Evolutionary conservation across 2,329 filamentous ascomycete genomes (phyloP).

Genomic region (Tothia fuscella): DNA sequence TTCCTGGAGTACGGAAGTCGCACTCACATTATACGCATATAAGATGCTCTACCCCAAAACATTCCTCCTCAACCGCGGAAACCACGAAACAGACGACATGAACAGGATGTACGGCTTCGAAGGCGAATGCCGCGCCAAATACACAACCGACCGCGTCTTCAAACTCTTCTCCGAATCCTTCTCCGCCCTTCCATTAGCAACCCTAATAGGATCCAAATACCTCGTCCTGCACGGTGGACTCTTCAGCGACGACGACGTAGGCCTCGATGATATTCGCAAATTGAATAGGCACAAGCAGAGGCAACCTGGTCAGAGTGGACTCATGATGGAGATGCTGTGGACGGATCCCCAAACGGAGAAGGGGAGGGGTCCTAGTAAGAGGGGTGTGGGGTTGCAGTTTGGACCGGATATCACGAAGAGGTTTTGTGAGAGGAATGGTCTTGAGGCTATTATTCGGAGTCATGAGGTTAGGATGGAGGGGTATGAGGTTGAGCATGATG

Average conservation of each 20-base stretch:
- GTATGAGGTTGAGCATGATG: slow-evolving; percentile 96
- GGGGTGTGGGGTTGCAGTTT: slow-evolving; percentile 92
- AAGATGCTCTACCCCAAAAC: slow-evolving; percentile 83
- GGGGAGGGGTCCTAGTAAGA: slow-evolving; percentile 87
- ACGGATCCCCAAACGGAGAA: slow-evolving; percentile 82
- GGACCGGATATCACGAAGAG: slow-evolving; percentile 91
- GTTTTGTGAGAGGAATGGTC: slow-evolving; percentile 91
- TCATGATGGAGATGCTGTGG: slow-evolving; percentile 99
- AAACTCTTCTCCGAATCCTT: slow-evolving; percentile 98
- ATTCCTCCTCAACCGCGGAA: slow-evolving; percentile 95
- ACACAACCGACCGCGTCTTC: slow-evolving; percentile 78
- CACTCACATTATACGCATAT: slow-evolving; percentile 84
- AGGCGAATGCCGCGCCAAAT: slow-evolving; percentile 96
- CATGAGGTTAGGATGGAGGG: slow-evolving; percentile 98
- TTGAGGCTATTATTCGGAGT: slow-evolving; percentile 90
- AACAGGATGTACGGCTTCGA: slow-evolving; percentile 98
- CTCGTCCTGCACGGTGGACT: slow-evolving; percentile 88
- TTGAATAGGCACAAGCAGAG: slow-evolving; percentile 81
- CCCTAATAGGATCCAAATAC: slow-evolving; percentile 80
- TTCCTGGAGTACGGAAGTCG: slow-evolving; percentile 97
- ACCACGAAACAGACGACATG: slow-evolving; percentile 99
- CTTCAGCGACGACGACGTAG: slow-evolving; percentile 89
- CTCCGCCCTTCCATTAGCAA: slow-evolving; percentile 83
- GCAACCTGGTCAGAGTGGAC: slow-evolving; percentile 80
- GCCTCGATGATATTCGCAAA: slow-evolving; percentile 86